Evolutionary conservation across 2,329 filamentous ascomycete genomes (phyloP).

Genomic region (Pyrenophora graminea): DNA sequence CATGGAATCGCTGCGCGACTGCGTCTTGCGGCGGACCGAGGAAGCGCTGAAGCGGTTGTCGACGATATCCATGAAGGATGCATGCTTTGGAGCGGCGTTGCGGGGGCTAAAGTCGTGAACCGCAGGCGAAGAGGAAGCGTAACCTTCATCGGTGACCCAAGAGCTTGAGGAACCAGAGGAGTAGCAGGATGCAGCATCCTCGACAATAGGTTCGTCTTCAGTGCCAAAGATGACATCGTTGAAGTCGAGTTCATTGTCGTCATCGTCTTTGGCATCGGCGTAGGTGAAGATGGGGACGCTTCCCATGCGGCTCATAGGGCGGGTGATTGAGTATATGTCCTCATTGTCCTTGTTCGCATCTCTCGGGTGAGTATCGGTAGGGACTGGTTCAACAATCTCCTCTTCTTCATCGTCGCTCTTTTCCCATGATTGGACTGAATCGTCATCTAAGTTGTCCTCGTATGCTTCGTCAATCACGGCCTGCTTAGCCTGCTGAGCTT

Average conservation of each 20-base stretch:
- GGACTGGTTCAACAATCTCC: not conserved
- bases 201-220: not conserved
- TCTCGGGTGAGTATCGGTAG: too few species aligned
- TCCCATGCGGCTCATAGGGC: not conserved
- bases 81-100: too few species aligned
- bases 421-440: not conserved
- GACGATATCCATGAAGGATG: too few species aligned
- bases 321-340: not conserved
- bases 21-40: too few species aligned
- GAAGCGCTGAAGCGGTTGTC: too few species aligned
- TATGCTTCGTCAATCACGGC: not conserved
- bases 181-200: too few species aligned
- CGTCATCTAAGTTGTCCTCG: too few species aligned
- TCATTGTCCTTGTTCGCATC: not conserved
- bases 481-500: not conserved
- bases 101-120: not conserved
- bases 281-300: too few species aligned
- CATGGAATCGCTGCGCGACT: too few species aligned
- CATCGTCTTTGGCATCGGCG: not conserved
- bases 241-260: slow-evolving; percentile 10
- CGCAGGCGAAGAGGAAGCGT: slow-evolving; percentile 11
- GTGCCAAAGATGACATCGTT: slow-evolving; percentile 8
- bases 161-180: too few species aligned
- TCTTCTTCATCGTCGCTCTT: not conserved
- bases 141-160: slow-evolving; percentile 10